Percentiles rank a stretch among this genome's conserved stretches.
These are phyloP conservation scores for Paspalum vaginatum DNA, from an alignment of 176 grass and related monocot species.

Conservation along the genomic window DNA sequence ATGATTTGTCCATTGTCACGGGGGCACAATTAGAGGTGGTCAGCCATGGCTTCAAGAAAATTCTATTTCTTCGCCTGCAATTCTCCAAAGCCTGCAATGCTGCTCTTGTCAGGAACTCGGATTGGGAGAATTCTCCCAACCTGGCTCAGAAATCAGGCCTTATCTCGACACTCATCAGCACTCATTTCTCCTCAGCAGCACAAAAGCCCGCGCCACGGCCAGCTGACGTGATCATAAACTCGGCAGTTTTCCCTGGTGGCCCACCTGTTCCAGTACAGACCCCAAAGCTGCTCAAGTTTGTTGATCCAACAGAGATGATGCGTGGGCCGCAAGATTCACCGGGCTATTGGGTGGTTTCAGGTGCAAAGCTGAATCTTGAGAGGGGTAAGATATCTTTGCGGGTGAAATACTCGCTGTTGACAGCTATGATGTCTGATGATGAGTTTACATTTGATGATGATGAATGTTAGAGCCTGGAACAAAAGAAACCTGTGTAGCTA, in stretches of 20 bases:
- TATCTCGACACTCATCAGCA: conserved; percentile 93
- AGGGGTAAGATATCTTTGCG: conserved; percentile 85
- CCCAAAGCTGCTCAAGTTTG: conserved; percentile 82
- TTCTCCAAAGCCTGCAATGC: conserved; percentile 74
- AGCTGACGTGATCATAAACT: conserved; percentile 87
- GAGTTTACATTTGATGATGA: conserved; percentile 58
- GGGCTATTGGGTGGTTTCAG: conserved; percentile 93
- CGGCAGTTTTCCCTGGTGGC: conserved; percentile 84
- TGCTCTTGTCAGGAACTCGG: conserved; percentile 48
- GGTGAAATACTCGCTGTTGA: conserved; percentile 80
- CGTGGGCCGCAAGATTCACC: conserved; percentile 88
- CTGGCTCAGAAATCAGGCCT: conserved; percentile 88
- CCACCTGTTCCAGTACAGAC: conserved; percentile 80
- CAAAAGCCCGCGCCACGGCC: conserved; percentile 70
- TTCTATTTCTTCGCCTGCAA: conserved; percentile 77
- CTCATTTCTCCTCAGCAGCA: conserved; percentile 78
- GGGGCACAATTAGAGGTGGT: conserved; percentile 78
- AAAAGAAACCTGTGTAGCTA: conserved; percentile 1
- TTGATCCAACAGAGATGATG: conserved; percentile 82
- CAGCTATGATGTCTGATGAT: conserved; percentile 66
- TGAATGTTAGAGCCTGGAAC: conserved; percentile 35
- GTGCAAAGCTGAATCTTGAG: conserved; percentile 86
- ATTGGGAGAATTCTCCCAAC: conserved; percentile 93
- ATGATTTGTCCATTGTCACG: conserved; percentile 72
- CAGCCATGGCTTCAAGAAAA: conserved; percentile 81